A percentile compares a stretch with the other conserved stretches of the same genome.
phyloP scores from a whole-genome alignment of 371 early-diverging fungal genomes.

The Mucor velutinosus region DNA sequence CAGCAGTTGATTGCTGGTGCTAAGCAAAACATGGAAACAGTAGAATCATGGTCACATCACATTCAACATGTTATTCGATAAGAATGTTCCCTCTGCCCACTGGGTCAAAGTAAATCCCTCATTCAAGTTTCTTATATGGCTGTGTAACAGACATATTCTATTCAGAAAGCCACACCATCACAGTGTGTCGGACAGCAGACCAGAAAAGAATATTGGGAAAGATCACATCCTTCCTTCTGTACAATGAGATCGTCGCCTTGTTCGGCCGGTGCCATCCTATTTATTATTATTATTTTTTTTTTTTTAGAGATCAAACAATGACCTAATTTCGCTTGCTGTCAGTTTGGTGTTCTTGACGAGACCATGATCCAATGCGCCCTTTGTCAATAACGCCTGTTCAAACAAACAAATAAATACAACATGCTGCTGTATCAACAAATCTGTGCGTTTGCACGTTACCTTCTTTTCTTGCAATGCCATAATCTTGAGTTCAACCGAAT shows the following conservation, averaged over 20 bases:
- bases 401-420: not conserved
- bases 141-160: not conserved
- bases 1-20: not conserved
- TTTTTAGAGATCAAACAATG: conserved; percentile 36
- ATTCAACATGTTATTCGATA: conserved; percentile 7
- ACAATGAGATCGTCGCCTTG: not conserved
- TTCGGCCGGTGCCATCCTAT: not conserved
- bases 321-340: conserved; percentile 41
- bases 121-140: not conserved
- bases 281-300: not conserved
- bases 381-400: conserved; percentile 37
- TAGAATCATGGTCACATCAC: conserved; percentile 3
- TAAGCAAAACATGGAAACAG: not conserved
- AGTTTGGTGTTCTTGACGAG: conserved; percentile 40
- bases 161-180: not conserved
- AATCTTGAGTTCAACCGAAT: conserved; percentile 69
- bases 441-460: conserved; percentile 18
- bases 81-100: conserved; percentile 7
- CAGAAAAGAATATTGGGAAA: conserved; percentile 3
- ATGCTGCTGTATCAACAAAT: not conserved
- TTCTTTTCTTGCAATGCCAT: conserved; percentile 54
- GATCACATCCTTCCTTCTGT: not conserved
- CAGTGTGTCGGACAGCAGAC: not conserved
- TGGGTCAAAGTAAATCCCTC: not conserved
- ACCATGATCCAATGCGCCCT: conserved; percentile 51